Percentiles rank a stretch among this genome's conserved stretches.
phyloP scores from a whole-genome alignment of 129 eudicot genomes.

The Saussurea involucrata region DNA sequence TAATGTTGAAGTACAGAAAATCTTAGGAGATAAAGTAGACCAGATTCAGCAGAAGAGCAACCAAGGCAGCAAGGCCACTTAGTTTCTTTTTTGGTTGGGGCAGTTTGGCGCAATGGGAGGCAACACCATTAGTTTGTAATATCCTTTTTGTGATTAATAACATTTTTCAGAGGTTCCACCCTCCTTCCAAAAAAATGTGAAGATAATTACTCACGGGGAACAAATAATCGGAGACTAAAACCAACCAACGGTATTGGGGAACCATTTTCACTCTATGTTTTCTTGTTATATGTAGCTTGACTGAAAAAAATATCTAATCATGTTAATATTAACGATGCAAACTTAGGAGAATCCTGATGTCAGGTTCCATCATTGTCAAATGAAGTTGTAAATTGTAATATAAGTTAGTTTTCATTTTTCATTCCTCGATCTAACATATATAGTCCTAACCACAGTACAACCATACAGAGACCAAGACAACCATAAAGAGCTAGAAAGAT shows the following conservation, averaged over 20 bases:
- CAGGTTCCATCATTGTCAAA: not conserved
- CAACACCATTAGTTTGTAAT: not conserved
- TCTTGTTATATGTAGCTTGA: not conserved
- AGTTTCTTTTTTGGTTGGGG: not conserved
- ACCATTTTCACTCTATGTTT: not conserved
- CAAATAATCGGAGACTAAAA: not conserved
- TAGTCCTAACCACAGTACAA: slow-evolving; percentile 6
- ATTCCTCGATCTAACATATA: not conserved
- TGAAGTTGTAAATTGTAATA: not conserved
- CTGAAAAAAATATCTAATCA: not conserved
- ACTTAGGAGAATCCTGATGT: not conserved
- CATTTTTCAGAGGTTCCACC: too few relatives aligned
- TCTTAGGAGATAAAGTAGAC: not conserved
- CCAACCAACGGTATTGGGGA: not conserved
- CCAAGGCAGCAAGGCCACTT: not conserved
- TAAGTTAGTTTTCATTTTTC: not conserved
- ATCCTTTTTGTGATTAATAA: not conserved
- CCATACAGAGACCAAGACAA: not conserved
- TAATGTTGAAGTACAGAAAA: not conserved
- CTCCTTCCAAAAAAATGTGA: too few relatives aligned
- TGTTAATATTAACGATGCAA: not conserved
- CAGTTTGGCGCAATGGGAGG: not conserved
- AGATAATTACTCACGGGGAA: not conserved
- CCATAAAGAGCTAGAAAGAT: not conserved
- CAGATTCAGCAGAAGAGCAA: not conserved